Base-by-base conservation (phyloP, 371 early-diverging fungal species). In the Batkoa obscura region DNA sequence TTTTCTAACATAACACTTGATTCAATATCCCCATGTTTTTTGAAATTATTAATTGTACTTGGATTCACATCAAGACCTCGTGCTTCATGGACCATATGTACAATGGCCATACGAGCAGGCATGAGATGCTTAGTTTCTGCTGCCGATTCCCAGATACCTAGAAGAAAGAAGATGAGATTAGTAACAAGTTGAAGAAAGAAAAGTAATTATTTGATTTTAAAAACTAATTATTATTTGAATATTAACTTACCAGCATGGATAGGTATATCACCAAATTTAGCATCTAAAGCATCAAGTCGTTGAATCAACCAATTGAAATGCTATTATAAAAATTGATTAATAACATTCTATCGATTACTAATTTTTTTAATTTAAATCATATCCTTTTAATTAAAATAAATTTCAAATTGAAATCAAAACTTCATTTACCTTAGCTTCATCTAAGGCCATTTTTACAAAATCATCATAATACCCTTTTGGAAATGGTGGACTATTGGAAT, bases 51-150 rank as follows among this genome's bases (percentile, higher is more conserved):
- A 51, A 78, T 78, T 0, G 75, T 78, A 0, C 60, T 62, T 3
- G 74, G 78, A 53, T 78, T 78, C 32, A 78, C 78, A 55, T 78
- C 78, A 47, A 78, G 60, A 2, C 78, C 78, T 38, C 78, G 62
- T 8, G 78, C 75, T 51, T 78, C 78, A 59, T 75, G 75, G 13
- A 75, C 73, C 74, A 74, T 73, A 56, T 73, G 72, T 0, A 73
- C 73, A 5, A 78, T 71, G 0, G 72, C 78, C 57, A 77, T 65
- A 9, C 78, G 66, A 2, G 64, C 68, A 51, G 67, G 42, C 0
- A 74, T 59, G 38, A 60, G 62, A 6, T 65, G 57, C 2, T 64
- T 62, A 2, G 73, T 78, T n/a, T 65, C 64, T 15, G 62, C 59
- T 12, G 74, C 75, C 10, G 74, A 72, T 38, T 75, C 78, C 75